Evolutionary conservation across 331 rosid genomes (phyloP).

Genomic region (Acacia concinna): DNA sequence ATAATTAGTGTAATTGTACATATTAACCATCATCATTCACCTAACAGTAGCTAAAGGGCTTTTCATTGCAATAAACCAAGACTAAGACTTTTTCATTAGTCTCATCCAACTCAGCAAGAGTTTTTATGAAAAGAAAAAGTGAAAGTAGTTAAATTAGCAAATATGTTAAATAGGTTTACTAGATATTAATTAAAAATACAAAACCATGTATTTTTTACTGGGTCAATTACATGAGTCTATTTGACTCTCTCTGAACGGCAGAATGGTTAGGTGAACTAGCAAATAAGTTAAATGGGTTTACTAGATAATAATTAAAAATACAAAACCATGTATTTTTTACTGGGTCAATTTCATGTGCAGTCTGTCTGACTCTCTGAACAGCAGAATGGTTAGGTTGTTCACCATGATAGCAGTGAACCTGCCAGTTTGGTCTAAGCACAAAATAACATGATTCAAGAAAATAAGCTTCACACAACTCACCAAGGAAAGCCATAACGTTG

Average conservation of each 20-base stretch:
- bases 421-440: not conserved
- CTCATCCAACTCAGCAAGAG: not conserved
- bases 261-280: not conserved
- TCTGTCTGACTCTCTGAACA: not conserved
- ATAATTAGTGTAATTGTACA: not conserved
- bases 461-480: not conserved
- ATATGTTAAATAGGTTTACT: not conserved
- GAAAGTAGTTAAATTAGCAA: not conserved
- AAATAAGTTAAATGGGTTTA: not conserved
- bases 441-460: not conserved
- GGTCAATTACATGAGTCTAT: not conserved
- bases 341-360: not conserved
- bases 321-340: not conserved
- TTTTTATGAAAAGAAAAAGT: not conserved
- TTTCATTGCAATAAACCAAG: not conserved
- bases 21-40: not conserved
- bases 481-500: conserved; percentile 3
- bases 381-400: not conserved
- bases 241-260: not conserved
- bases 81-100: not conserved
- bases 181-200: not conserved
- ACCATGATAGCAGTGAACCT: not conserved
- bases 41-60: not conserved
- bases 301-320: not conserved
- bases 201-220: not conserved